These are phyloP conservation scores for Blastobotrys indianensis DNA, from an alignment of 1,139 yeast genomes.

Conservation along the genomic window DNA sequence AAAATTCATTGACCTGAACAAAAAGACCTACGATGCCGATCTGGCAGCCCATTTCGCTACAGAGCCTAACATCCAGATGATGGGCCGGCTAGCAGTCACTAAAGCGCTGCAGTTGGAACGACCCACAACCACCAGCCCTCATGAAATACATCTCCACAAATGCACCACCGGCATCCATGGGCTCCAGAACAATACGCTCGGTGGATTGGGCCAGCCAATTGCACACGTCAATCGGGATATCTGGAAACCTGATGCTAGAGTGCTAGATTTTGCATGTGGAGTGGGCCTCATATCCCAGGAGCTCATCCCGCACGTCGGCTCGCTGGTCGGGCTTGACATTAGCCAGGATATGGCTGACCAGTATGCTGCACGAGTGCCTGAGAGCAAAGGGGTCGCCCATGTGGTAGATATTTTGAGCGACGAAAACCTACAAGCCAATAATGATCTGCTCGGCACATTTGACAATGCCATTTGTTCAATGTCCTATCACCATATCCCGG, in stretches of 20 bases:
- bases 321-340: slow-evolving; percentile 28
- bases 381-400: background rate
- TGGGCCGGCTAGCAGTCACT: slow-evolving; percentile 3
- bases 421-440: background rate
- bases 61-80: background rate
- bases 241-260: slow-evolving; percentile 10
- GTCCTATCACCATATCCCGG: slow-evolving; percentile 29
- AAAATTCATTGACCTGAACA: slow-evolving; percentile 4
- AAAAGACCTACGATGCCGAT: slow-evolving; percentile 11
- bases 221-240: background rate
- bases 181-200: no score
- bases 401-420: slow-evolving; percentile 5
- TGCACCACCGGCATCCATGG: no score
- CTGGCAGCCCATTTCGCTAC: background rate
- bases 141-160: no score
- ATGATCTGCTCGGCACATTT: slow-evolving; percentile 13
- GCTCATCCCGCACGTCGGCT: slow-evolving; percentile 22
- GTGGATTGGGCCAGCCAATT: background rate
- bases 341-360: slow-evolving; percentile 21
- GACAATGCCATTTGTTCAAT: slow-evolving; percentile 28
- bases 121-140: background rate
- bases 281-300: slow-evolving; percentile 25
- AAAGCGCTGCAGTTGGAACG: slow-evolving; percentile 5
- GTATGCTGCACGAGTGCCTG: background rate
- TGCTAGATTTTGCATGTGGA: slow-evolving; percentile 33